A percentile compares a stretch with the other conserved stretches of the same genome.
phyloP scores from a whole-genome alignment of 1,284 basidiomycete genomes.

The Amylostereum areolatum region DNA sequence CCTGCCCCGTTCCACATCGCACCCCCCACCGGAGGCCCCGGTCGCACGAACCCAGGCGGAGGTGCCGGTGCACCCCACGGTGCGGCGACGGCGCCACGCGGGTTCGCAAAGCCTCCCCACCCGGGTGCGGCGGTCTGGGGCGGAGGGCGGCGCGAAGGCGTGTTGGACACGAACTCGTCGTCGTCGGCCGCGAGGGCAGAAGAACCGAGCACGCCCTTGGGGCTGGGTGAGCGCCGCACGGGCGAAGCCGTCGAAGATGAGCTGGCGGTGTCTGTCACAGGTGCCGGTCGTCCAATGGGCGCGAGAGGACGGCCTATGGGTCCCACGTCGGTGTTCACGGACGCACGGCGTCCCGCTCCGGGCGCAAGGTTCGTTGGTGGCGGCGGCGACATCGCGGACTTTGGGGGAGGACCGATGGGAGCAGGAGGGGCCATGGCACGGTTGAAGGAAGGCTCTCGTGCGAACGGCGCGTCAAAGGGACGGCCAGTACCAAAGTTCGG shows the following conservation, averaged over 20 bases:
- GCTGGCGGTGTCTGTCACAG: slow-evolving; percentile 19
- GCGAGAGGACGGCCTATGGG: slow-evolving; percentile 39
- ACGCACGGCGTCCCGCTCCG: slow-evolving; percentile 27
- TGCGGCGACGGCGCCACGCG: slow-evolving; percentile 4
- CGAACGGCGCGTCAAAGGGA: slow-evolving; percentile 44
- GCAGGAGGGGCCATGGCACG: slow-evolving; percentile 33
- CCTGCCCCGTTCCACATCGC: slow-evolving; percentile 37
- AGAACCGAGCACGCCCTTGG: slow-evolving; percentile 70
- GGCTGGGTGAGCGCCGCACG: slow-evolving; percentile 61
- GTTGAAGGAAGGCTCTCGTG: slow-evolving; percentile 17
- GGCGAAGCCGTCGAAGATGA: slow-evolving; percentile 28
- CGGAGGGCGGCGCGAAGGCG: slow-evolving; percentile 19
- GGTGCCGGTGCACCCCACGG: slow-evolving; percentile 6
- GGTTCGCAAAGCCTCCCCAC: slow-evolving; percentile 7
- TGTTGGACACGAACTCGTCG: slow-evolving; percentile 63
- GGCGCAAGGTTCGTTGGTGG: slow-evolving; percentile 29
- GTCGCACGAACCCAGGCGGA: slow-evolving; percentile 27
- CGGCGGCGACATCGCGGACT: slow-evolving; percentile 22
- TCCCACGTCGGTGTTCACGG: slow-evolving; percentile 26
- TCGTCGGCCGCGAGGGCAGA: slow-evolving; percentile 70
- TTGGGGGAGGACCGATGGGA: slow-evolving; percentile 47
- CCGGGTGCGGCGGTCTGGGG: slow-evolving; percentile 14
- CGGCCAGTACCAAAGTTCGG: slow-evolving; percentile 41
- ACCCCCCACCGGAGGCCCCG: slow-evolving; percentile 29
- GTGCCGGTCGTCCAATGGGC: slow-evolving; percentile 38